Base-by-base conservation (phyloP, 768 basidiomycete species). In the Mycena indigotica region DNA sequence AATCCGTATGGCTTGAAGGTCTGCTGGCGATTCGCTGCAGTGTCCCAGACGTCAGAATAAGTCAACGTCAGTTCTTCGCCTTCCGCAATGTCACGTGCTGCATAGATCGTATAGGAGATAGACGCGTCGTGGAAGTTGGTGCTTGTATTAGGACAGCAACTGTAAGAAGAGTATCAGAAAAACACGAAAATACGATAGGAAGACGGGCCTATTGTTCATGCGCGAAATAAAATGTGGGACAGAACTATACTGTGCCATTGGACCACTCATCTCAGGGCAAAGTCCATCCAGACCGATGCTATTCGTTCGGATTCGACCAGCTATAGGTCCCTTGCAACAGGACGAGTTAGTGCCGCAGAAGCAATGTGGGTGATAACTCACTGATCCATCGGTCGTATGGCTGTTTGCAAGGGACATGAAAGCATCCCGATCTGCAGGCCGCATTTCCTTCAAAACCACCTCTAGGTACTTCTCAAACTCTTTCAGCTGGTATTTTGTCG, bases 61-160 rank as follows among this genome's bases (percentile, higher is more conserved):
- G 65, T 45, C 46, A 65, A 53, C 25, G 72, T 69, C 17, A 77
- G 63, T 53, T 76, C 69, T 60, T 77, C 75, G 21, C 69, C 71
- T 19, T 62, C 55, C 23, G 60, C 58, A 39, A 76, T 75, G 24
- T 66, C 56, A 5, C 70, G 66, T 25, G 60, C 55, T 0, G 74
- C 72, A 25, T 58, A 65, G 3, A 75, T 57, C 38, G 69, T 58
- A 21, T 63, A 61, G 2, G 72, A 73, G 60, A 77, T 69, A 8
- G 71, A 63, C 3, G 63, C 40, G 17, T 60, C 26, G 56, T 68
- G 57, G 59, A 71, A 76, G 32, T 52, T 25, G 23, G 52, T 17
- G 3, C 17, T 13, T 1, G 63, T 60, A 40, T 70, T 74, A 4
- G 67, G 69, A 28, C 28, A 52, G 46, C 68, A 70, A 55, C 71